Conservation (phyloP, 805 yeast species). For the Gaillardinia entomophila region DNA sequence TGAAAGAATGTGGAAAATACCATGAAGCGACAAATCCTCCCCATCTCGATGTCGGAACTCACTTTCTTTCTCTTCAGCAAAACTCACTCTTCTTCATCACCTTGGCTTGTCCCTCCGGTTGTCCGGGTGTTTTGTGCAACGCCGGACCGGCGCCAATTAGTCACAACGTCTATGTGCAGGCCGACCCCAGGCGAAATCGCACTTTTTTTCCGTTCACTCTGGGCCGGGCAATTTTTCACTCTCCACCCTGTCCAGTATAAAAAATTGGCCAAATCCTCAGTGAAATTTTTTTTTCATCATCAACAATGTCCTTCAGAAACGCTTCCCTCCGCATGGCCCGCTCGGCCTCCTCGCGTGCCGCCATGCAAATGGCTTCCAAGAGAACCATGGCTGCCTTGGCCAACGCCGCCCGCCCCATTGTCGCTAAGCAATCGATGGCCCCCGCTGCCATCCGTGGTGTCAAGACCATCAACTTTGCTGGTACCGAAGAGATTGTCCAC, state of each 20-base stretch:
- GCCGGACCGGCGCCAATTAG: neutral
- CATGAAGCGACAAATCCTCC: too few species aligned
- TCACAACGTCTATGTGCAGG: neutral
- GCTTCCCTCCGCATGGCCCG: slow-evolving; percentile 42
- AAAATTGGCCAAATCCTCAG: too few species aligned
- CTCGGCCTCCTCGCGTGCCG: slow-evolving; percentile 37
- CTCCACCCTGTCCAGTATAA: too few species aligned
- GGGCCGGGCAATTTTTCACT: slow-evolving; percentile 4
- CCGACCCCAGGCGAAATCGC: neutral
- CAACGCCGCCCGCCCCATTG: slow-evolving; percentile 41
- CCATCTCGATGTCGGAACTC: too few species aligned
- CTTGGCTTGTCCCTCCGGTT: neutral
- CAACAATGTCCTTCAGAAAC: slow-evolving; percentile 39
- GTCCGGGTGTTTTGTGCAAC: neutral
- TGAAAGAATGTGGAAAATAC: too few species aligned
- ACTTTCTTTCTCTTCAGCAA: too few species aligned
- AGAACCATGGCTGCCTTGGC: slow-evolving; percentile 61
- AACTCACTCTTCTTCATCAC: too few species aligned
- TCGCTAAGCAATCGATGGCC: slow-evolving; percentile 30
- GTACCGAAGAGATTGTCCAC: slow-evolving; percentile 90
- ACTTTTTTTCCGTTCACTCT: slow-evolving; percentile 3
- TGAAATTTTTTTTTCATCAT: slow-evolving; percentile 1
- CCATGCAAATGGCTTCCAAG: slow-evolving; percentile 46
- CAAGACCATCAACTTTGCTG: slow-evolving; percentile 95
- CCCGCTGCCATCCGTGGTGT: slow-evolving; percentile 77